Conservation (phyloP, 2,329 filamentous ascomycete species). For the Monosporascus sp. region DNA sequence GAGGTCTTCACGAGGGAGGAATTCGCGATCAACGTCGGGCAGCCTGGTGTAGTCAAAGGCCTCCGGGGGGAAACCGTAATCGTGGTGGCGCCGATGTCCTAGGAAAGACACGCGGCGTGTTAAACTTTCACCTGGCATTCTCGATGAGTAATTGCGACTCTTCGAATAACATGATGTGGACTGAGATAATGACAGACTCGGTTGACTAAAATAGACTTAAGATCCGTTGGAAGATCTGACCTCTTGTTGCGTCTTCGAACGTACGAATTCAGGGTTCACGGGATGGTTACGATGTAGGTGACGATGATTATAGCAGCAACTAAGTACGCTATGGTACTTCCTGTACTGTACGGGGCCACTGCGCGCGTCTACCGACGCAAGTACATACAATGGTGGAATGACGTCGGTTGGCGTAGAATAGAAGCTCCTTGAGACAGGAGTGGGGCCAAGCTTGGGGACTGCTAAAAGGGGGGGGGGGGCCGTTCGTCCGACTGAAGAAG, state of each 20-base stretch:
- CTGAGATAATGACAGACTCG: too few relatives aligned
- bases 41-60: slow-evolving; percentile 65
- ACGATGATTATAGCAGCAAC: background rate
- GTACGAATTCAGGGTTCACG: background rate
- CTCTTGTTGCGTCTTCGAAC: background rate
- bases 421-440: background rate
- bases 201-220: too few relatives aligned
- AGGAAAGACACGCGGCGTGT: slow-evolving; percentile 17
- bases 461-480: too few relatives aligned
- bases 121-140: slow-evolving; percentile 19
- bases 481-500: too few relatives aligned
- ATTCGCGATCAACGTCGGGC: slow-evolving; percentile 76
- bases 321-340: background rate
- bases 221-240: too few relatives aligned
- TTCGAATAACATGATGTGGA: slow-evolving; percentile 11
- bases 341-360: too few relatives aligned
- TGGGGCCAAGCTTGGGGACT: too few relatives aligned
- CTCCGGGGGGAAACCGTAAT: slow-evolving; percentile 55
- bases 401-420: background rate
- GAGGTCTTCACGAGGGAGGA: slow-evolving; percentile 67
- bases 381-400: background rate
- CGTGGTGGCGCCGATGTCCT: slow-evolving; percentile 21
- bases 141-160: slow-evolving; percentile 8
- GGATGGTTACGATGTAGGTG: background rate
- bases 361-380: background rate